Base-by-base conservation (phyloP, 495 filamentous ascomycete species). In the Daldinia loculata region DNA sequence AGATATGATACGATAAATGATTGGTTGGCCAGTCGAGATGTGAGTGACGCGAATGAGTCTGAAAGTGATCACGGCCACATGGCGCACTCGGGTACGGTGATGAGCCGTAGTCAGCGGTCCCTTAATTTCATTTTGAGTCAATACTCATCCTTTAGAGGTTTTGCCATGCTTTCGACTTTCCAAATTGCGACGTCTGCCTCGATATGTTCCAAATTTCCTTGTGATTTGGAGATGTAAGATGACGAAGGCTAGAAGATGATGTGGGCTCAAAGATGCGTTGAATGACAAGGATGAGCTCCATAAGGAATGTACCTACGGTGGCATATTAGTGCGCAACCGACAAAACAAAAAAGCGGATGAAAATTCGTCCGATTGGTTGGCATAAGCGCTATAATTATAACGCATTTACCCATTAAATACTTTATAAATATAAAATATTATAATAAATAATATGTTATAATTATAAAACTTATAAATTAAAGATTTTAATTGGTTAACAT, bases 51-150 rank as follows among this genome's bases (percentile, higher is more conserved):
- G 68, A 61, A 56, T 52, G 17, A 39, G 56, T 61, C 39, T 68
- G 56, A 53, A 61, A 57, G 64, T 68, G 64, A 72, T 61, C 43
- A 22, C 39, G 63, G 64, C 69, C 69, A 71, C 64, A 67, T 67
- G 69, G 53, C 63, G 34, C 30, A 2, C 29, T 39, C 30, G 61
- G 52, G 41, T 56, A 56, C 39, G 62, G 56, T 70, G 67, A 70
- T 51, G 67, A 64, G 45, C 43, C 45, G 9, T 15, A 61, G 29
- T 15, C 51, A 9, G 36, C 32, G 19, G 50, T 59, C 39, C 56
- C 48, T 66, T 70, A 39, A 61, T 61, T 70, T 70, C 30, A 43
- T 6, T 43, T 56, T 19, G n/a, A 53, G 26, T 56, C 48, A 2
- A 65, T 52, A 50, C 12, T 15, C 6, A 19, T 53, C 34, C 14